Percentiles rank a stretch among this genome's conserved stretches.
These are phyloP conservation scores for Casuarina glauca DNA, from an alignment of 306 rosid genomes.

Conservation along the genomic window DNA sequence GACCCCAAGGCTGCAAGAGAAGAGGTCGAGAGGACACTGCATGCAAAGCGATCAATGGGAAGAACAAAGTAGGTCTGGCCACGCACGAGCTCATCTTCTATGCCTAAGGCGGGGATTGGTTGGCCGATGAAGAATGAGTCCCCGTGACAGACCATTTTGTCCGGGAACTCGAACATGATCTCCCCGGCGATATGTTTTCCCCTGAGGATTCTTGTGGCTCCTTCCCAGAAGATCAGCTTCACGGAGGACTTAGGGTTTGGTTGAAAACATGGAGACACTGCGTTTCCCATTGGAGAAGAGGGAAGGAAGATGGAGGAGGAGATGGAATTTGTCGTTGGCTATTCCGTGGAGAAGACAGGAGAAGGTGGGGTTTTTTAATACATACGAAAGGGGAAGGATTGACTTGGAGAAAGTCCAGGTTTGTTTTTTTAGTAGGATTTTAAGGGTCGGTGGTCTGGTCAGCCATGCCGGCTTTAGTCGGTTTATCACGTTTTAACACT, in stretches of 20 bases:
- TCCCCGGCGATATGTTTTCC: slow-evolving; percentile 77
- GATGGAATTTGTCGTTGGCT: background rate
- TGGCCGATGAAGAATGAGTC: slow-evolving; percentile 89
- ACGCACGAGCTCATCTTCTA: slow-evolving; percentile 51
- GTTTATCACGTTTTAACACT: slow-evolving; percentile 16
- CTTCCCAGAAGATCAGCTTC: slow-evolving; percentile 61
- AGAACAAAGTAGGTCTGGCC: slow-evolving; percentile 91
- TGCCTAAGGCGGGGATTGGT: slow-evolving; percentile 60
- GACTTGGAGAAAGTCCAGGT: slow-evolving; percentile 54
- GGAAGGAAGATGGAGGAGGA: background rate
- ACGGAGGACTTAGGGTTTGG: slow-evolving; percentile 15
- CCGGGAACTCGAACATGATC: slow-evolving; percentile 85
- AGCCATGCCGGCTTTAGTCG: slow-evolving; percentile 74
- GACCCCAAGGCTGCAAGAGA: slow-evolving; percentile 48
- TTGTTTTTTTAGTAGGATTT: slow-evolving; percentile 22
- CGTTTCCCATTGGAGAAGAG: slow-evolving; percentile 55
- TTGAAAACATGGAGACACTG: slow-evolving; percentile 46
- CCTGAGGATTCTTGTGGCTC: slow-evolving; percentile 42
- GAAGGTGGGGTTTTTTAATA: slow-evolving; percentile 13
- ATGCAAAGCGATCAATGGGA: slow-evolving; percentile 65
- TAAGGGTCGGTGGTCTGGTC: slow-evolving; percentile 80
- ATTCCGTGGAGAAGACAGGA: background rate
- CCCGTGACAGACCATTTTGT: slow-evolving; percentile 74
- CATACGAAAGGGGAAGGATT: slow-evolving; percentile 27
- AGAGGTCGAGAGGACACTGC: slow-evolving; percentile 49